These are phyloP conservation scores for Pestalotiopsis sp. DNA, from an alignment of 2,329 filamentous ascomycete species.

Conservation along the genomic window DNA sequence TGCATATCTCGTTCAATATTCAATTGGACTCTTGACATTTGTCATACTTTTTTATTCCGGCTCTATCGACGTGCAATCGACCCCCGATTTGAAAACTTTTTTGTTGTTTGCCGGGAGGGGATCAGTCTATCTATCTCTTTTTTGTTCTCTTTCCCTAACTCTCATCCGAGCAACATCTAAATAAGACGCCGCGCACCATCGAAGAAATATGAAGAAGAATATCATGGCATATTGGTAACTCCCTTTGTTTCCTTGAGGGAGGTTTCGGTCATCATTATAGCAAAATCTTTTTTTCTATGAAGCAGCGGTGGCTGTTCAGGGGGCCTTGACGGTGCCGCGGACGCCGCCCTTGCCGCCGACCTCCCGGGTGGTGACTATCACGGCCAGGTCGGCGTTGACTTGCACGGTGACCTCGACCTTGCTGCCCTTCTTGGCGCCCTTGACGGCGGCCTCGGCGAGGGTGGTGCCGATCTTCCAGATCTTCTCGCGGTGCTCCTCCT, in stretches of 20 bases:
- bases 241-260: not conserved
- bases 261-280: not conserved
- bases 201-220: not conserved
- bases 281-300: not conserved
- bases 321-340: slow-evolving; percentile 56
- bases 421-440: slow-evolving; percentile 80
- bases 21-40: too few relatives aligned
- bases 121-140: slow-evolving; percentile 4
- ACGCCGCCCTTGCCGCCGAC: slow-evolving; percentile 87
- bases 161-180: not conserved
- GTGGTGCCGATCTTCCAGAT: slow-evolving; percentile 85
- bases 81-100: not conserved
- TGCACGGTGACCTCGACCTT: slow-evolving; percentile 96
- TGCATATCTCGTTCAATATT: too few relatives aligned
- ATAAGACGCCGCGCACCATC: not conserved
- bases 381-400: slow-evolving; percentile 75
- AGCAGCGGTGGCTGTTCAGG: slow-evolving; percentile 17
- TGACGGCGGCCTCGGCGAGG: slow-evolving; percentile 84
- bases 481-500: slow-evolving; percentile 89
- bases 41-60: not conserved
- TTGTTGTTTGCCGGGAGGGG: not conserved
- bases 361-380: slow-evolving; percentile 82
- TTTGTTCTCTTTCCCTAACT: too few relatives aligned
- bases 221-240: not conserved
- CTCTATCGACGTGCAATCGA: not conserved